Conservation (phyloP, 306 rosid genomes). For the Vigna angularis region DNA sequence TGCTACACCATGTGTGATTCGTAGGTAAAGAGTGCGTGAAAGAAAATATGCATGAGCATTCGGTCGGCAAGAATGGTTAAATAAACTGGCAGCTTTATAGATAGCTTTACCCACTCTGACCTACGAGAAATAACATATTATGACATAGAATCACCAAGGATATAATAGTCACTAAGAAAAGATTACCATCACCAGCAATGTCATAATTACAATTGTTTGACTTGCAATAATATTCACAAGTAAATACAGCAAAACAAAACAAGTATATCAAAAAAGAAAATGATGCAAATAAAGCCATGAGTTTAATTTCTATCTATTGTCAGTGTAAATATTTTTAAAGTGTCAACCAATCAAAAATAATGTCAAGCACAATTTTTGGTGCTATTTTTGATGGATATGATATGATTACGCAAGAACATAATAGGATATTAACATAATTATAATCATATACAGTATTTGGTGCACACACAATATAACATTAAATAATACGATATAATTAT, state of each 20-base stretch:
- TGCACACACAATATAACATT: no score
- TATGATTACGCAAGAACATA: no score
- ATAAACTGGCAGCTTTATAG: constrained; percentile 77
- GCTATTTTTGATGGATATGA: no score
- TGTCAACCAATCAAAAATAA: neutral
- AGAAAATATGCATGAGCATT: constrained; percentile 82
- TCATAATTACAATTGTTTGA: constrained; percentile 32
- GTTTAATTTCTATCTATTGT: no score
- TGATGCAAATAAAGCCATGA: neutral
- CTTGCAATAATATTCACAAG: constrained; percentile 16
- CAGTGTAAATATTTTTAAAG: neutral
- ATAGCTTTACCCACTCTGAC: constrained; percentile 90
- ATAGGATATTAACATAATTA: no score
- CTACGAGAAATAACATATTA: constrained; percentile 57
- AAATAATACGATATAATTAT: no score
- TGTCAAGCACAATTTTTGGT: no score
- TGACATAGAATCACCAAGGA: constrained; percentile 36
- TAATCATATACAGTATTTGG: no score
- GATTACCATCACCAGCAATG: constrained; percentile 30
- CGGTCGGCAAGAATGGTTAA: constrained; percentile 93
- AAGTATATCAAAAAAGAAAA: neutral
- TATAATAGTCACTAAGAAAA: constrained; percentile 25
- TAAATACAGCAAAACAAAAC: constrained; percentile 33
- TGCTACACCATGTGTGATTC: constrained; percentile 67
- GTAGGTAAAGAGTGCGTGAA: constrained; percentile 71